Evolutionary conservation across 352 stramenopile species (phyloP), one percentile per base, ranked within the genome.

Genomic region (Aphanomyces invadans): DNA sequence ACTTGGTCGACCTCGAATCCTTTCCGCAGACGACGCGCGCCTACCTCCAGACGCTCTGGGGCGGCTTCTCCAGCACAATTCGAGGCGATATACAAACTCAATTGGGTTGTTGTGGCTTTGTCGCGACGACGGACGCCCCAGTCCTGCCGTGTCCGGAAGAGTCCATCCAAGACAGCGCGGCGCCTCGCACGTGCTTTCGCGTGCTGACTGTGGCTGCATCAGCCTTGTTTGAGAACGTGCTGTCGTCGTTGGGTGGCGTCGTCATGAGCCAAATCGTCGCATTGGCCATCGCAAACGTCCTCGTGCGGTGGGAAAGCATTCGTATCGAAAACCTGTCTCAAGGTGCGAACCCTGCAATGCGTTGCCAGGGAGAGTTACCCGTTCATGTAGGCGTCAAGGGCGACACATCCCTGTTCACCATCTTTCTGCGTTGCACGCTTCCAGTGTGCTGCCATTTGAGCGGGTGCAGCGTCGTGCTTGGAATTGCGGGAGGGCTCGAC

Each of bases 61-160:
- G 66, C 12, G 44, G 59, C 1, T 49, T 87, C 7, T 63, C 42
- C 26, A 32, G 25, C 0, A 51, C 53, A 0, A 44, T 70, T 0
- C 74, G 74, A 26, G 65, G 62, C 0, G 72, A 79, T n/a, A 52
- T 87, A 0, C 71, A 82, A 36, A 57, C 19, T 4, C 73, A 65
- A 4, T 79, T 81, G 56, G 79, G 77, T 23, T 87, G 79, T 46
- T 87, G 79, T 66, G 79, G 79, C 0, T 87, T 87, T 42, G 28
- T 68, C 2, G 55, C 74, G 0, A 66, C 80, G 28, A 63, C 45
- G 4, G 76, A 86, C 3, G 66, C 74, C 39, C 36, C 25, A 0
- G 72, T 25, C 17, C 25, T 57, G 33, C 60, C 57, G 45, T 86
- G 79, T 57, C 79, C 79, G 0, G 79, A 85, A 28, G 79, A 83